A percentile compares a stretch with the other conserved stretches of the same genome.
phyloP scores from a whole-genome alignment of 345 rosid species.

The Boechera retrofracta region DNA sequence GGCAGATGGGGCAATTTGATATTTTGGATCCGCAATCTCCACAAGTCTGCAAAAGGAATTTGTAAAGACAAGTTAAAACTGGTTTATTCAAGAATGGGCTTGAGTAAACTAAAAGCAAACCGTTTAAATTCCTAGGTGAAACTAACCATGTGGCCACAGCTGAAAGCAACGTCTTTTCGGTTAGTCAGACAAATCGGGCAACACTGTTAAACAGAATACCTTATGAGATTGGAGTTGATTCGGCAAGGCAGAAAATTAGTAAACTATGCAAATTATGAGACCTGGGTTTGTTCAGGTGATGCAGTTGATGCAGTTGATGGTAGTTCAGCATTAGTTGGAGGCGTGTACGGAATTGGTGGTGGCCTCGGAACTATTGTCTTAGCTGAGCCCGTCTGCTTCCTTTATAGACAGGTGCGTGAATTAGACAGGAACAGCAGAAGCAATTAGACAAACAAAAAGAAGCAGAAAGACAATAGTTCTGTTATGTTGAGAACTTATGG shows the following conservation, averaged over 20 bases:
- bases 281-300: conserved; percentile 61
- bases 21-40: conserved; percentile 61
- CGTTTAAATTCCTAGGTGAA: background rate
- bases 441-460: background rate
- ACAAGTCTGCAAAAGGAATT: conserved; percentile 55
- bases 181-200: conserved; percentile 75
- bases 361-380: conserved; percentile 65
- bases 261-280: conserved; percentile 23
- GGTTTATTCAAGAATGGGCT: background rate
- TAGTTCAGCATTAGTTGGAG: conserved; percentile 24
- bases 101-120: background rate
- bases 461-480: background rate
- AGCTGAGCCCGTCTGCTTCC: conserved; percentile 55
- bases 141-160: conserved; percentile 83
- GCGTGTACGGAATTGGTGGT: conserved; percentile 60
- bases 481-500: conserved; percentile 23
- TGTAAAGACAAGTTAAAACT: background rate
- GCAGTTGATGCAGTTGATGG: conserved; percentile 36
- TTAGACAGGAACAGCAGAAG: background rate
- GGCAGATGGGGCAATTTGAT: conserved; percentile 67
- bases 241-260: conserved; percentile 19
- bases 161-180: conserved; percentile 64
- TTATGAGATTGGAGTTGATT: conserved; percentile 25
- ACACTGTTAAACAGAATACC: conserved; percentile 44
- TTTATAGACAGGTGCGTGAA: conserved; percentile 36